Evolutionary conservation across 2,329 filamentous ascomycete genomes (phyloP).

Genomic region (Aspergillus neotritici): DNA sequence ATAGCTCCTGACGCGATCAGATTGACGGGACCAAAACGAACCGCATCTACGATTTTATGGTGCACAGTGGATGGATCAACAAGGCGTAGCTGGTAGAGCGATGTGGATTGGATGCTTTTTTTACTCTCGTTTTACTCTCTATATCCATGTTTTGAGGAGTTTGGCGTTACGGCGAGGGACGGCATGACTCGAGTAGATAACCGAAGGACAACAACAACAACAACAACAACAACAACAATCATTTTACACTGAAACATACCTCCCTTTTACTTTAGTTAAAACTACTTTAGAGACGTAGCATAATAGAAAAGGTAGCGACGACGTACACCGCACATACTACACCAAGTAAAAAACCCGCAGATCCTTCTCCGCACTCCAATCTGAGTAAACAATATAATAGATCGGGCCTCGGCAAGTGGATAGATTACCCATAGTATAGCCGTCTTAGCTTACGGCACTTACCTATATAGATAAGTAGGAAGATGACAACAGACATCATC

Average conservation of each 20-base stretch:
- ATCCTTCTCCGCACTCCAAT: conserved; percentile 8
- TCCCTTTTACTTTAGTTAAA: too few species aligned
- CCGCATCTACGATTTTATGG: conserved; percentile 89
- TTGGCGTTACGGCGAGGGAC: conserved; percentile 10
- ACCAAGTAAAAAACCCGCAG: not conserved
- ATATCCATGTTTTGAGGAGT: conserved; percentile 4
- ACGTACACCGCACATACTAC: too few species aligned
- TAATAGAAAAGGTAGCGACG: too few species aligned
- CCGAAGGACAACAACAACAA: too few species aligned
- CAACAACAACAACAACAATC: too few species aligned
- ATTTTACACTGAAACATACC: too few species aligned
- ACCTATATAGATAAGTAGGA: too few species aligned
- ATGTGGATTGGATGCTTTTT: conserved; percentile 1
- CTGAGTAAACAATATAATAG: too few species aligned
- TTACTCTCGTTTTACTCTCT: not conserved
- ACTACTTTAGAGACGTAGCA: too few species aligned
- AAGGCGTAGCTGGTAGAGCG: conserved; percentile 56
- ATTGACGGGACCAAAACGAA: conserved; percentile 81
- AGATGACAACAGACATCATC: not conserved
- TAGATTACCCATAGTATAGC: not conserved
- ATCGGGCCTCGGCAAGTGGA: conserved; percentile 8
- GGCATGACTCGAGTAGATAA: not conserved
- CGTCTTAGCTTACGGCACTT: too few species aligned
- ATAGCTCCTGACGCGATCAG: conserved; percentile 28
- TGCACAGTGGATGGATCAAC: conserved; percentile 84